Evolutionary conservation across 2,329 filamentous ascomycete genomes (phyloP).

Genomic region (Ascochyta pisi): DNA sequence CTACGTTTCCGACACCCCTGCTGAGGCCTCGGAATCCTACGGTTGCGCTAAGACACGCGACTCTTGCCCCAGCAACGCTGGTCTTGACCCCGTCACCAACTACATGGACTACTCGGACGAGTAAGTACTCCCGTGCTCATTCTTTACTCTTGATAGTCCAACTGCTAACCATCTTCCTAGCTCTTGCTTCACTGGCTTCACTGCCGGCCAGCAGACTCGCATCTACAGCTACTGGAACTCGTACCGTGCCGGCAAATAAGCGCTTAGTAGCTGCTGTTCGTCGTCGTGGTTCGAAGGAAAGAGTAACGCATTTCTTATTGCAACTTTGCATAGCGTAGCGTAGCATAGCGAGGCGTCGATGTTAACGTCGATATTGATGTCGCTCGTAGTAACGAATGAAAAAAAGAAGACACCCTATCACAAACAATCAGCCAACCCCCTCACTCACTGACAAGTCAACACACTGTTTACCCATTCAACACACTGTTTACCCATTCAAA

Average conservation of each 20-base stretch:
- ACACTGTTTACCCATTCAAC: too few relatives aligned
- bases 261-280: conserved; percentile 14
- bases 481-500: too few relatives aligned
- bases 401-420: too few relatives aligned
- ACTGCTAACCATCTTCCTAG: conserved; percentile 9
- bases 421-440: too few relatives aligned
- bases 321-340: conserved; percentile 1
- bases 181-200: conserved; percentile 36
- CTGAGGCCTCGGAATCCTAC: conserved; percentile 14
- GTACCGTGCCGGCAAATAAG: conserved; percentile 24
- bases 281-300: background rate
- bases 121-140: conserved; percentile 6
- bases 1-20: conserved; percentile 38
- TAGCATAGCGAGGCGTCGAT: background rate
- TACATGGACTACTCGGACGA: conserved; percentile 45
- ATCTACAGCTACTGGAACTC: conserved; percentile 27
- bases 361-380: too few relatives aligned
- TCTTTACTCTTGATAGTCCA: background rate
- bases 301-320: background rate
- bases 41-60: conserved; percentile 38
- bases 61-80: conserved; percentile 33
- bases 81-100: conserved; percentile 43
- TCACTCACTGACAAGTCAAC: too few relatives aligned
- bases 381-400: too few relatives aligned
- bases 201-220: conserved; percentile 32